phyloP scores from a whole-genome alignment of 129 eudicot species.

The Flaveria trinervia region DNA sequence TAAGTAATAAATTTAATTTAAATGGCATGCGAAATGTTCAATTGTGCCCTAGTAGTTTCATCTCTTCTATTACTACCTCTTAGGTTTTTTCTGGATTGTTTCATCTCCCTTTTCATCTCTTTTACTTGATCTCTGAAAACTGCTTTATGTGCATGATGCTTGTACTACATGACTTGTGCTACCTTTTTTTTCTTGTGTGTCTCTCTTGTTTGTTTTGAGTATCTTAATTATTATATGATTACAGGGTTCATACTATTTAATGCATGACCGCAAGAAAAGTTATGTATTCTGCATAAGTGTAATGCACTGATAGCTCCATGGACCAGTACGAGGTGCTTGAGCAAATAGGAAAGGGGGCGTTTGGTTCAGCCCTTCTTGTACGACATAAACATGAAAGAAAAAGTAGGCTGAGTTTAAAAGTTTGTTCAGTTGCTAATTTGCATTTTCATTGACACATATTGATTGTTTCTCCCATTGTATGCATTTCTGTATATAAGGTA shows the following conservation, averaged over 20 bases:
- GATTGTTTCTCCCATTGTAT: constrained; percentile 24
- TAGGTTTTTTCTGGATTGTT: constrained; percentile 4
- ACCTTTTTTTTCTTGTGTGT: neutral
- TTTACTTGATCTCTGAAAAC: neutral
- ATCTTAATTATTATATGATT: constrained; percentile 20
- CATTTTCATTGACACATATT: constrained; percentile 25
- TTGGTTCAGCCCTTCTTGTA: constrained; percentile 92
- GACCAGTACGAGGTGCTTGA: constrained; percentile 91
- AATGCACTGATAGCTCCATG: constrained; percentile 44
- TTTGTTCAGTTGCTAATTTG: constrained; percentile 20
- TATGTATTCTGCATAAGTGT: constrained; percentile 24
- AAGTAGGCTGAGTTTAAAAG: constrained; percentile 55
- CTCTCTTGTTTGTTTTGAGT: constrained; percentile 21
- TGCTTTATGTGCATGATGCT: constrained; percentile 20
- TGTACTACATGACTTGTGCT: constrained; percentile 12
- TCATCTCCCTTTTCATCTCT: neutral
- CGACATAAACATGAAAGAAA: constrained; percentile 89
- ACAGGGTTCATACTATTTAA: constrained; percentile 7
- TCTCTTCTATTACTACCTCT: constrained; percentile 1
- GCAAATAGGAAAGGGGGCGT: constrained; percentile 96
- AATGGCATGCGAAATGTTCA: constrained; percentile 3
- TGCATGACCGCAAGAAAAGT: constrained; percentile 28
- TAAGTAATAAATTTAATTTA: constrained; percentile 8
- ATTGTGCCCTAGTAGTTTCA: neutral
- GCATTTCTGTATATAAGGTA: constrained; percentile 61